Conservation (phyloP, 2,329 filamentous ascomycete species). For the Penicillium aurantiogriseum region DNA sequence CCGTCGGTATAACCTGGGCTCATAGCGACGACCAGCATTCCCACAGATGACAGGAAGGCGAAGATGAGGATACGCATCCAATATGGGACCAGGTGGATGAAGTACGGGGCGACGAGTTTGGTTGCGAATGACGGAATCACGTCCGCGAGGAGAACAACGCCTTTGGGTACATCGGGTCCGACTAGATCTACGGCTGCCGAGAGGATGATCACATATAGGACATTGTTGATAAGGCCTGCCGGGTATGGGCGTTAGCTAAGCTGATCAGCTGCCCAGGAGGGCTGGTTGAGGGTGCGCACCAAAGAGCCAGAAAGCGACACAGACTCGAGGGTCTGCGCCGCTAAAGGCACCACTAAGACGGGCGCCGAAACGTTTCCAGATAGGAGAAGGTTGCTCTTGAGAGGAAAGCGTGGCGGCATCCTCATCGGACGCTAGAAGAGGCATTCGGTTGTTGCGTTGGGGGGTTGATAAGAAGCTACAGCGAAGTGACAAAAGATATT, state of each 20-base stretch:
- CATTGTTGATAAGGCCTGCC: conserved; percentile 87
- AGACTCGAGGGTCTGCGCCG: conserved; percentile 68
- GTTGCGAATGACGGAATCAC: conserved; percentile 85
- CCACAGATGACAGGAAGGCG: conserved; percentile 70
- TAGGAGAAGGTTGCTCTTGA: conserved; percentile 55
- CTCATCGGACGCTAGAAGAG: conserved; percentile 22
- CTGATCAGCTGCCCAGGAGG: neutral
- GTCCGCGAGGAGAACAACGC: conserved; percentile 87
- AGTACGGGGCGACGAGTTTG: conserved; percentile 88
- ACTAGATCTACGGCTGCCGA: conserved; percentile 94
- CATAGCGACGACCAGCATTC: conserved; percentile 86
- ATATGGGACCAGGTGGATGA: conserved; percentile 87
- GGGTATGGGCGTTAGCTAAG: conserved; percentile 1
- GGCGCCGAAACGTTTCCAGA: conserved; percentile 71
- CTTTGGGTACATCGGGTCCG: conserved; percentile 80
- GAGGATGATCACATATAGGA: conserved; percentile 95
- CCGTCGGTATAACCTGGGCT: conserved; percentile 61
- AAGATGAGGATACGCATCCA: conserved; percentile 70
- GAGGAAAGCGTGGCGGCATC: conserved; percentile 45
- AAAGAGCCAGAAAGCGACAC: conserved; percentile 88
- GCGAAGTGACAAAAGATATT: neutral
- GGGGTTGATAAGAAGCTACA: conserved; percentile 5
- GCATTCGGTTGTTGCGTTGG: conserved; percentile 24
- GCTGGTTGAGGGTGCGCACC: conserved; percentile 54
- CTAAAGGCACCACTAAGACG: conserved; percentile 63